Evolutionary conservation across 2,329 filamentous ascomycete species (phyloP), one percentile per base, ranked within the genome.

Genomic region (Botrytis paeoniae): DNA sequence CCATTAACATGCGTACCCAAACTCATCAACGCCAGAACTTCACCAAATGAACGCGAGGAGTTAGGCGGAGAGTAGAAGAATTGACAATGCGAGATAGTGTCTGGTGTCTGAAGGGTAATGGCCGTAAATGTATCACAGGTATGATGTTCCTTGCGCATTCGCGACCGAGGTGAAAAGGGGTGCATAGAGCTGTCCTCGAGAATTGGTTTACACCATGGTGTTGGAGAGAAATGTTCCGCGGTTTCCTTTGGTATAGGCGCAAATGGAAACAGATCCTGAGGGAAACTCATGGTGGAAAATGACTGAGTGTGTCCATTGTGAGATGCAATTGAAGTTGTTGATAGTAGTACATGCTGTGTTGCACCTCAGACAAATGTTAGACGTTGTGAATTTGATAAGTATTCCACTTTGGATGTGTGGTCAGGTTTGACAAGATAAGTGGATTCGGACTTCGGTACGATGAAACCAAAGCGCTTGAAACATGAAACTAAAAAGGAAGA

Each of bases 1-100:
- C 89, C 89, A 75, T 88, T 87, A 51, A 91, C 75, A 22, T 85
- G 85, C 14, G 82, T 76, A 3, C 87, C 88, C 1, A 91, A 80
- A 18, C 79, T 75, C 8, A 79, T 16, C 20, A 79, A 45, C 1
- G 63, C 54, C 3, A 78, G 18, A 10, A 76, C 48, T 57, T 79
- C 75, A 25, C 69, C 62, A 25, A 70, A 57, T 5, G 69, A 54
- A 5, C 69, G 51, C 6, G 51, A 59, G n/a, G 74, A 54, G 25
- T 43, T 37, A 32, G 75, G 69, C 1, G 45, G 20, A 59, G 66
- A 74, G 35, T 73, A 74, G 59, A 79, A 77, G 6, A 57, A 70
- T 71, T 79, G 78, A 72, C 74, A 76, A 2, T 72, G 75, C 6
- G 61, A 22, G 2, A 80, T 77, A 1, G 78, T 79, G 20, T 76